A percentile compares a stretch with the other conserved stretches of the same genome.
phyloP scores from a whole-genome alignment of 148 eudicot species.

The Cornus suecica region DNA sequence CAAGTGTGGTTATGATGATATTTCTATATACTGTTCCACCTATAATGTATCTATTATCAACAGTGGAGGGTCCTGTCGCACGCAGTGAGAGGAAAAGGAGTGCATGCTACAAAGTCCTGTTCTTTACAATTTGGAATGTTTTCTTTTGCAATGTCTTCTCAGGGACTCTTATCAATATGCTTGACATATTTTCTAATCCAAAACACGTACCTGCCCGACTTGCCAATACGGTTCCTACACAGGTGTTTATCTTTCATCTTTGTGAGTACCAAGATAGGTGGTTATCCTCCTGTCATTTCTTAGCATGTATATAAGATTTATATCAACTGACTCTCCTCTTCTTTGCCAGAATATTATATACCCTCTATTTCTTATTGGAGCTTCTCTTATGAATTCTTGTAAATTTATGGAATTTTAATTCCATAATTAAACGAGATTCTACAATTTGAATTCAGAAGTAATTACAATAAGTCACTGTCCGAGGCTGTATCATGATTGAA shows the following conservation, averaged over 20 bases:
- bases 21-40: constrained; percentile 78
- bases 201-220: constrained; percentile 54
- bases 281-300: constrained; percentile 6
- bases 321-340: background rate
- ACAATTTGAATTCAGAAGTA: background rate
- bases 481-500: background rate
- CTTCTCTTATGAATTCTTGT: background rate
- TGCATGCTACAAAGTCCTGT: constrained; percentile 73
- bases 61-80: constrained; percentile 85
- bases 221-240: constrained; percentile 68
- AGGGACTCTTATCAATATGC: constrained; percentile 60
- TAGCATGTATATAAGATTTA: background rate
- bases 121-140: constrained; percentile 87
- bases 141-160: constrained; percentile 79
- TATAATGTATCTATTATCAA: constrained; percentile 74
- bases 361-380: background rate
- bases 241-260: constrained; percentile 34
- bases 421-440: background rate
- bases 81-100: constrained; percentile 89
- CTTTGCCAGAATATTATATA: background rate
- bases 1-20: constrained; percentile 69
- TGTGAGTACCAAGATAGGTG: background rate
- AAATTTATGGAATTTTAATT: too few species aligned
- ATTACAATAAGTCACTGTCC: background rate
- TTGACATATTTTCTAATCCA: constrained; percentile 37